phyloP scores from a whole-genome alignment of 2,329 filamentous ascomycete species.

The Pseudogymnoascus sp. region DNA sequence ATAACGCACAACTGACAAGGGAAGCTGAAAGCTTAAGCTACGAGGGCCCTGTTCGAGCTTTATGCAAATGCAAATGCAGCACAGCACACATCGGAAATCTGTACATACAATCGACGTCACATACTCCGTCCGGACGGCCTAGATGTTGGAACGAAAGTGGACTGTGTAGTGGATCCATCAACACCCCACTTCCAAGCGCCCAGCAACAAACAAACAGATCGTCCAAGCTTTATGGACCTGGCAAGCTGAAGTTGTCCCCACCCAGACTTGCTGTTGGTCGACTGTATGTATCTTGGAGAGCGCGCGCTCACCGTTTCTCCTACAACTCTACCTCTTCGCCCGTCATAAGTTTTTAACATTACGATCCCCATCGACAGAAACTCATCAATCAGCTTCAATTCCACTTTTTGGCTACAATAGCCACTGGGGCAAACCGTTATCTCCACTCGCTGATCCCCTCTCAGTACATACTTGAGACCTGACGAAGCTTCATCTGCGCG shows the following conservation, averaged over 20 bases:
- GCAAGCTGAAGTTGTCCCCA: conserved; percentile 2
- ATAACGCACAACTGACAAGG: background rate
- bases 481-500: background rate
- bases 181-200: background rate
- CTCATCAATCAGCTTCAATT: background rate
- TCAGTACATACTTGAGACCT: background rate
- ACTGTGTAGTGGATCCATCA: background rate
- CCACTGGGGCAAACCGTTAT: background rate
- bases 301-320: background rate
- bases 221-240: background rate
- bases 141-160: conserved; percentile 1
- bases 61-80: background rate
- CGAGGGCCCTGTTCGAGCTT: background rate
- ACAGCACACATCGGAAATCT: background rate
- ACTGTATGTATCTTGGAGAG: background rate
- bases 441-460: background rate
- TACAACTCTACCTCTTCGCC: background rate
- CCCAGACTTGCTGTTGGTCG: background rate
- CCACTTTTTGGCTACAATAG: background rate
- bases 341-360: background rate
- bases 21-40: background rate
- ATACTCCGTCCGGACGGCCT: background rate
- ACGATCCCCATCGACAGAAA: background rate
- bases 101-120: background rate
- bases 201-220: background rate